Percentiles rank a stretch among this genome's conserved stretches.
These are phyloP conservation scores for Coniochaeta pulveracea DNA, from an alignment of 2,329 filamentous ascomycete species.

Conservation along the genomic window DNA sequence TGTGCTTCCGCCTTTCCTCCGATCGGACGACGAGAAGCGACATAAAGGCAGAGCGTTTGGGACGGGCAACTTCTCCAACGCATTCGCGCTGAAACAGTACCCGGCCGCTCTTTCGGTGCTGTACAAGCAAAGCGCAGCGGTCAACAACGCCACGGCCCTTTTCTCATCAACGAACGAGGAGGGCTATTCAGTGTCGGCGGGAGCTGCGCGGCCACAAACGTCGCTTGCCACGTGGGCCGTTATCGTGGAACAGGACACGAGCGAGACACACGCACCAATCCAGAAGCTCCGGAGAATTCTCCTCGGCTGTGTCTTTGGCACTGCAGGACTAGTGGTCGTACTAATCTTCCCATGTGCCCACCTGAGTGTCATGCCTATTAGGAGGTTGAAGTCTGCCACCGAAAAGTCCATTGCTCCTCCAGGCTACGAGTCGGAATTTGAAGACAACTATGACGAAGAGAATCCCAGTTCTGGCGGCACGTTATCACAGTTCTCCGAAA, in stretches of 20 bases:
- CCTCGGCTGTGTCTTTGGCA: conserved; percentile 75
- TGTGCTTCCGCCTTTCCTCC: conserved; percentile 42
- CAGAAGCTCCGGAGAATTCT: conserved; percentile 66
- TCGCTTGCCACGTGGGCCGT: conserved; percentile 71
- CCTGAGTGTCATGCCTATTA: conserved; percentile 69
- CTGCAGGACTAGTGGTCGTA: conserved; percentile 59
- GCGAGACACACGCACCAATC: conserved; percentile 69
- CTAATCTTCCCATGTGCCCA: conserved; percentile 72
- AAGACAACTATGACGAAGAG: conserved; percentile 36
- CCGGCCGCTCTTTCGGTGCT: conserved; percentile 53
- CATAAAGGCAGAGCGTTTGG: conserved; percentile 32
- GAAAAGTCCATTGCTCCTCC: conserved; percentile 60
- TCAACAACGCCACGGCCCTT: conserved; percentile 58
- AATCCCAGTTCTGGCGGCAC: conserved; percentile 27
- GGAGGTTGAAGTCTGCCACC: conserved; percentile 64
- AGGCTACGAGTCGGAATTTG: conserved; percentile 39
- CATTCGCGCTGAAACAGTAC: conserved; percentile 51
- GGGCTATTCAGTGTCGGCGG: conserved; percentile 59
- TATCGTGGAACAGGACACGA: conserved; percentile 62
- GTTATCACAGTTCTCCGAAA: conserved; percentile 31
- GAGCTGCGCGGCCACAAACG: conserved; percentile 60
- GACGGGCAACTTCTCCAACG: conserved; percentile 28
- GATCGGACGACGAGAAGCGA: conserved; percentile 28
- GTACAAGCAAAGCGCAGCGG: conserved; percentile 30
- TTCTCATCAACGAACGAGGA: conserved; percentile 67